These are phyloP conservation scores for Sugiyamaella neomexicana DNA, from an alignment of 1,139 yeast species.

Conservation along the genomic window DNA sequence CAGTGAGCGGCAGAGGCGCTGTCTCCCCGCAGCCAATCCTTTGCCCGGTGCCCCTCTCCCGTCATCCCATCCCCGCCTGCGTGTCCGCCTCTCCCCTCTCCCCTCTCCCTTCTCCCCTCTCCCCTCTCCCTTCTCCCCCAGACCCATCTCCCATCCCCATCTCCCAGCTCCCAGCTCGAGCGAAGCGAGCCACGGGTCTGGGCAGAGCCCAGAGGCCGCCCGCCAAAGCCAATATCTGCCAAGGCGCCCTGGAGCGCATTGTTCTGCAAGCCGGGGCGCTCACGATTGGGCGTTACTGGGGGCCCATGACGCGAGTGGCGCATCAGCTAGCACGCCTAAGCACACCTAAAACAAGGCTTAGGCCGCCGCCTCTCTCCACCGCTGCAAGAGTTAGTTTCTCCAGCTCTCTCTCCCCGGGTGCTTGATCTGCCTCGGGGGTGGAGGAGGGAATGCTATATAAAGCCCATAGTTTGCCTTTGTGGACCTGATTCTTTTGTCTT, in stretches of 20 bases:
- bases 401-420: background rate
- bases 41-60: too few relatives aligned
- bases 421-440: background rate
- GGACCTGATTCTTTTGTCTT: background rate
- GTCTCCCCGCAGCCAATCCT: too few relatives aligned
- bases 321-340: background rate
- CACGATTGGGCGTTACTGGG: background rate
- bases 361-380: background rate
- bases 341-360: background rate
- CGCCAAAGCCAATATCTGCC: constrained; percentile 1
- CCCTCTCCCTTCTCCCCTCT: too few relatives aligned
- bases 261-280: background rate
- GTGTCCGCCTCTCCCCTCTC: too few relatives aligned
- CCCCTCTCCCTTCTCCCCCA: too few relatives aligned
- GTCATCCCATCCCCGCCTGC: too few relatives aligned
- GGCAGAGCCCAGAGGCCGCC: background rate
- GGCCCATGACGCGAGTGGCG: background rate
- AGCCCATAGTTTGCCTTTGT: background rate
- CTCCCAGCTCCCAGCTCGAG: background rate
- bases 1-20: too few relatives aligned
- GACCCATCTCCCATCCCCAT: background rate
- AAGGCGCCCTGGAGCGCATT: background rate
- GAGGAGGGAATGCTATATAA: constrained; percentile 1
- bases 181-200: background rate
- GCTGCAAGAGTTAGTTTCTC: too few relatives aligned